These are phyloP conservation scores for Punica granatum DNA, from an alignment of 345 rosid species.

Conservation along the genomic window DNA sequence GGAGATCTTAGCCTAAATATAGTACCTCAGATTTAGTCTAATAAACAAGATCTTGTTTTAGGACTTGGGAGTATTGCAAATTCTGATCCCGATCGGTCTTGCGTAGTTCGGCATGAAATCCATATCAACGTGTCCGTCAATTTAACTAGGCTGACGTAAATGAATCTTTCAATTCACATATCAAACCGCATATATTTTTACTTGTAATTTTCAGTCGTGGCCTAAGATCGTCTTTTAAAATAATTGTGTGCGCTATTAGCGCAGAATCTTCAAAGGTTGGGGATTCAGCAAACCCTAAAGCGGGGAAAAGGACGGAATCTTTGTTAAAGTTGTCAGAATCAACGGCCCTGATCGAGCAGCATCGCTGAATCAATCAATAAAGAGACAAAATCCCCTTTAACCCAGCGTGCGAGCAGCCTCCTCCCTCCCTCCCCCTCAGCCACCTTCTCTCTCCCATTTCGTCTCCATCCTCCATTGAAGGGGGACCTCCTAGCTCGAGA, in stretches of 20 bases:
- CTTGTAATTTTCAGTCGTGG: too few species aligned
- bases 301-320: neutral
- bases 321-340: slow-evolving; percentile 6
- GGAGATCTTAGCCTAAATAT: neutral
- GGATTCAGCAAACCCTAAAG: slow-evolving; percentile 12
- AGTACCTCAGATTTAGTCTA: neutral
- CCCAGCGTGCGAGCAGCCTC: slow-evolving; percentile 12
- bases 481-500: neutral
- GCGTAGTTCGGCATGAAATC: too few species aligned
- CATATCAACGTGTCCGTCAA: too few species aligned
- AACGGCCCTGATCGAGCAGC: slow-evolving; percentile 9
- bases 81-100: too few species aligned
- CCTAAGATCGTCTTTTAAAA: too few species aligned
- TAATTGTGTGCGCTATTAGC: too few species aligned
- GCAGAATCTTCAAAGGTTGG: neutral
- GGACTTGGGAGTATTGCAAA: too few species aligned
- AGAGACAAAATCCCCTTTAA: neutral
- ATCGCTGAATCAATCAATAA: neutral
- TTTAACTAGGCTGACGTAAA: too few species aligned
- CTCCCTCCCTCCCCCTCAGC: neutral
- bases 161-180: too few species aligned
- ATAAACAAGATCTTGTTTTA: too few species aligned
- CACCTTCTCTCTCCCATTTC: neutral
- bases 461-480: neutral
- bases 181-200: too few species aligned